Evolutionary conservation across 83 land plant species (phyloP), one percentile per base, ranked within the genome.

Genomic region (Thuja plicata): DNA sequence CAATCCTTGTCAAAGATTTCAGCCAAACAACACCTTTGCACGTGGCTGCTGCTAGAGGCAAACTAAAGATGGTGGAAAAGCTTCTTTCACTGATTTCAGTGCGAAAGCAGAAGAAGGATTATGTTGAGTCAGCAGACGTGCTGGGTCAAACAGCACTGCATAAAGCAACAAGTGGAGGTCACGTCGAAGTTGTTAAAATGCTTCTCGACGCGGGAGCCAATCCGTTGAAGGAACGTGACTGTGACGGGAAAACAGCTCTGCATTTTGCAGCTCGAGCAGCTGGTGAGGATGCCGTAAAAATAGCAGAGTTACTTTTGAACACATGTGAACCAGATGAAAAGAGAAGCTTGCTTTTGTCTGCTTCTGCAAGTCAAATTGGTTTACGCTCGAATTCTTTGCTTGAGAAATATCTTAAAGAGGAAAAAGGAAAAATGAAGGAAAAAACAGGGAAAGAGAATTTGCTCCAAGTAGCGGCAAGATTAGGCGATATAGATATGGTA

Each of bases 131-230:
- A 71, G 21, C 76, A 71, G 21, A 71, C 30, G 76, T 16, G 35
- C 76, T n/a, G 77, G 77, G 77, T 11, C 77, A 73, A 73, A 73
- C 77, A 73, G 77, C 77, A 24, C 77, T 73, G 34, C 77, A n/a
- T 32, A 73, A 73, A 30, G 77, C 77, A 9, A 37, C 77, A 30
- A 73, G 35, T 17, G 35, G 77, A n/a, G 77, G 77, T 3, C 77
- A 73, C 3, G 1, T 1, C 2, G 10, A 32, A 19, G 6, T 73
- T 73, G 77, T 73, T 10, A 24, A 11, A n/a, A 73, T 1, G 50
- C 50, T 48, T 32, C 77, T 73, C 12, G 77, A 8, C 0, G 11
- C 30, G 0, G 77, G 77, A 73, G 77, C 77, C 77, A 35, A 73
- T 73, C 77, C 77, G 1, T 73, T 73, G 7, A 12, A 73, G 32